Evolutionary conservation across 352 stramenopile genomes (phyloP).

Genomic region (Plasmopara viticola): DNA sequence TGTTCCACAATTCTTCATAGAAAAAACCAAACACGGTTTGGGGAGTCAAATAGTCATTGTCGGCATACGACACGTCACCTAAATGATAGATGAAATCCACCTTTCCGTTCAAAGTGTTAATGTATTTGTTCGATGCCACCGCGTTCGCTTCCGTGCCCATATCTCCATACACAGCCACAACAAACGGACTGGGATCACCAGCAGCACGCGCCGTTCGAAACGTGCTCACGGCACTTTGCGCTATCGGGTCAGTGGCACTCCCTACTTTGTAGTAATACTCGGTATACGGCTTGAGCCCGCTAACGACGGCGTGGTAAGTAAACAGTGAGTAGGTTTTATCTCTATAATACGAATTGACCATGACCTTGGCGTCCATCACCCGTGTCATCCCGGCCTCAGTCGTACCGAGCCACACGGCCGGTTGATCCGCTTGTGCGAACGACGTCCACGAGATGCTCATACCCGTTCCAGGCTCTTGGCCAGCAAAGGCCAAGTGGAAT

Average conservation of each 20-base stretch:
- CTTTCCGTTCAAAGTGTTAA: slow-evolving; percentile 19
- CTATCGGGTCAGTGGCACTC: slow-evolving; percentile 6
- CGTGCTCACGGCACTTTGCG: slow-evolving; percentile 20
- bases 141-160: slow-evolving; percentile 34
- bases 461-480: neutral
- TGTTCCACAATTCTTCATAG: no score
- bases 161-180: slow-evolving; percentile 33
- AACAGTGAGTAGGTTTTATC: no score
- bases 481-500: slow-evolving; percentile 17
- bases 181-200: slow-evolving; percentile 25
- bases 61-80: slow-evolving; percentile 40
- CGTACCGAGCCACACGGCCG: neutral
- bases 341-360: no score
- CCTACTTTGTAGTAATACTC: slow-evolving; percentile 12
- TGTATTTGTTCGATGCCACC: slow-evolving; percentile 19
- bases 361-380: no score
- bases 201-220: slow-evolving; percentile 40
- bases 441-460: neutral
- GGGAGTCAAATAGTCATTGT: slow-evolving; percentile 27
- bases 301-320: no score
- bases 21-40: no score
- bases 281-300: no score
- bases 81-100: slow-evolving; percentile 41
- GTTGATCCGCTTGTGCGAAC: neutral
- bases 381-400: no score